Evolutionary conservation across 192 early-diverging fungal genomes (phyloP).

Genomic region (Haplosporangium gracile): DNA sequence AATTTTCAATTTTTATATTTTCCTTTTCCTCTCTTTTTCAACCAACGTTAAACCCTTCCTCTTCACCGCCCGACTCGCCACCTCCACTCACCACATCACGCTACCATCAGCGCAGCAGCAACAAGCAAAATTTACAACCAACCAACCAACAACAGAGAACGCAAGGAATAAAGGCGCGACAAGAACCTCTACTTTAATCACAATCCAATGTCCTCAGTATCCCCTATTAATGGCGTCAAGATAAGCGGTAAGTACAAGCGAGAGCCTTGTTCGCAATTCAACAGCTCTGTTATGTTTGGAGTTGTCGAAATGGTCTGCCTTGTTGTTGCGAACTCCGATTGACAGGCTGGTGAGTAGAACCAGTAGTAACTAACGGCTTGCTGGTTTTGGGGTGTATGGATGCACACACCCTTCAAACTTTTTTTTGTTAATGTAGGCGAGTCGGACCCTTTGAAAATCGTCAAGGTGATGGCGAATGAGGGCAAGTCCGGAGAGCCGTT

Average conservation of each 20-base stretch:
- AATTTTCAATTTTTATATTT: neutral
- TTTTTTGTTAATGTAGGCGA: slow-evolving; percentile 37
- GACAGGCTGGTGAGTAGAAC: neutral
- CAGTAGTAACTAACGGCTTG: neutral
- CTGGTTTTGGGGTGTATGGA: too few species aligned
- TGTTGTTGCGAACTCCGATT: neutral
- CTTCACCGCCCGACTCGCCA: neutral
- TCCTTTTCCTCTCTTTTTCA: neutral
- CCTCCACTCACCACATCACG: neutral
- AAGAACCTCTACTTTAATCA: neutral
- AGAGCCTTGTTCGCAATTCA: neutral
- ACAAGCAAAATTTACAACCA: neutral
- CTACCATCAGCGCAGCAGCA: neutral
- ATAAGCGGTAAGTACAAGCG: slow-evolving; percentile 46
- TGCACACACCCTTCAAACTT: neutral
- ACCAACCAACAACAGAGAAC: neutral
- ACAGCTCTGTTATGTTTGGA: neutral
- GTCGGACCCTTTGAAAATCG: slow-evolving; percentile 74
- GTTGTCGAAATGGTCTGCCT: neutral
- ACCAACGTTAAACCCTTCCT: neutral
- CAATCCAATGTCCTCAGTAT: slow-evolving; percentile 34
- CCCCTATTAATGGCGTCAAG: slow-evolving; percentile 55
- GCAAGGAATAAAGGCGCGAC: slow-evolving; percentile 1
- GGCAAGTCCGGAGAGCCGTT: slow-evolving; percentile 88
- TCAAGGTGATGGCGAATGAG: slow-evolving; percentile 86